phyloP scores from a whole-genome alignment of 352 stramenopile species.

The Phytophthora sp. region DNA sequence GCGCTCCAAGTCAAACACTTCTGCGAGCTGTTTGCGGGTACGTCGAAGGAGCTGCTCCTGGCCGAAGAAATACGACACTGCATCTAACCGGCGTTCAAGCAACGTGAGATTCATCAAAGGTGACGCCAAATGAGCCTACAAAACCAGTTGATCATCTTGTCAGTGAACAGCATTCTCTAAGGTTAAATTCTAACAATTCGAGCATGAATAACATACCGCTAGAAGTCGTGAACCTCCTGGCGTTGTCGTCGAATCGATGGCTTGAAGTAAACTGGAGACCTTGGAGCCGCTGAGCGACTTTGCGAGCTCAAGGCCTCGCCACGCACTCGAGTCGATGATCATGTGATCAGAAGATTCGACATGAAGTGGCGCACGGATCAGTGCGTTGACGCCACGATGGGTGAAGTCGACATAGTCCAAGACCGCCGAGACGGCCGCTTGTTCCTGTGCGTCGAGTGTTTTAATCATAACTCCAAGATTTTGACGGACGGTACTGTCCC shows the following conservation, averaged over 20 bases:
- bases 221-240: conserved; percentile 70
- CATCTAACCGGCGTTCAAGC: conserved; percentile 57
- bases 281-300: conserved; percentile 70
- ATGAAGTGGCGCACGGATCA: conserved; percentile 54
- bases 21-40: conserved; percentile 54
- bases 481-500: conserved; percentile 5
- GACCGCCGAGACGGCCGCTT: conserved; percentile 56
- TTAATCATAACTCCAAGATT: conserved; percentile 9
- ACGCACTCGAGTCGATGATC: conserved; percentile 81
- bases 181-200: no score
- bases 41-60: conserved; percentile 57
- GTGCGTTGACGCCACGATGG: conserved; percentile 40
- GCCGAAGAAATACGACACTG: conserved; percentile 55
- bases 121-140: conserved; percentile 66
- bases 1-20: conserved; percentile 77
- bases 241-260: conserved; percentile 71
- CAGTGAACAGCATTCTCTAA: no score
- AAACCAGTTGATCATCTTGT: neutral
- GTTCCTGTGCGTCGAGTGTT: conserved; percentile 34
- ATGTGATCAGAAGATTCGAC: conserved; percentile 76
- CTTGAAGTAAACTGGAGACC: conserved; percentile 61
- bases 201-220: conserved; percentile 40
- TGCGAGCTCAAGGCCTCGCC: conserved; percentile 70
- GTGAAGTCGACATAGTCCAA: conserved; percentile 77
- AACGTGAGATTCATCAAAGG: conserved; percentile 66